These are phyloP conservation scores for Moelleriella libera DNA, from an alignment of 2,329 filamentous ascomycete genomes.

Conservation along the genomic window DNA sequence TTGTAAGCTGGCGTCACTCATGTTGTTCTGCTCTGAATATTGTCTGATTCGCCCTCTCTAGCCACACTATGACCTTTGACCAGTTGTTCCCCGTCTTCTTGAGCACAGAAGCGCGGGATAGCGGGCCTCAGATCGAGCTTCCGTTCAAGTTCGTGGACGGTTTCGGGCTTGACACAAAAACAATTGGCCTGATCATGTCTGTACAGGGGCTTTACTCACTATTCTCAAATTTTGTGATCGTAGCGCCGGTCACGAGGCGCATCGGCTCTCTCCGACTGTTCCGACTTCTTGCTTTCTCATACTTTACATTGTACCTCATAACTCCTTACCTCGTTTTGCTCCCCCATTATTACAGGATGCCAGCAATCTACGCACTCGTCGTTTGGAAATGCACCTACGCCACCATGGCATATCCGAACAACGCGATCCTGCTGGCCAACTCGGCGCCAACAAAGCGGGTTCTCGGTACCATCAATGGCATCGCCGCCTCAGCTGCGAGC, in stretches of 20 bases:
- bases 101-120: conserved; percentile 46
- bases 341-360: conserved; percentile 54
- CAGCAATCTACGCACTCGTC: conserved; percentile 63
- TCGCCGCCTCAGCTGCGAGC: conserved; percentile 82
- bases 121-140: conserved; percentile 36
- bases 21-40: no score
- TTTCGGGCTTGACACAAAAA: conserved; percentile 69
- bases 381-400: conserved; percentile 90
- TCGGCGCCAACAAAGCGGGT: conserved; percentile 72
- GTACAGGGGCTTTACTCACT: conserved; percentile 84
- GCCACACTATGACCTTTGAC: conserved; percentile 94
- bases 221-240: conserved; percentile 70
- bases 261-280: conserved; percentile 74
- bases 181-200: conserved; percentile 78
- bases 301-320: conserved; percentile 76
- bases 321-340: conserved; percentile 84
- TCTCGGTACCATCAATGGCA: conserved; percentile 83
- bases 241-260: conserved; percentile 60
- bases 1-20: conserved; percentile 80
- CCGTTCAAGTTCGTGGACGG: conserved; percentile 86
- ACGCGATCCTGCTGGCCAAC: conserved; percentile 80
- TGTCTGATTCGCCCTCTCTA: conserved; percentile 19
- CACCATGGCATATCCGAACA: conserved; percentile 81
- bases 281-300: conserved; percentile 64
- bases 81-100: conserved; percentile 87